Evolutionary conservation across 768 basidiomycete species (phyloP), one percentile per base, ranked within the genome.

Genomic region (Hypholoma fasciculare): DNA sequence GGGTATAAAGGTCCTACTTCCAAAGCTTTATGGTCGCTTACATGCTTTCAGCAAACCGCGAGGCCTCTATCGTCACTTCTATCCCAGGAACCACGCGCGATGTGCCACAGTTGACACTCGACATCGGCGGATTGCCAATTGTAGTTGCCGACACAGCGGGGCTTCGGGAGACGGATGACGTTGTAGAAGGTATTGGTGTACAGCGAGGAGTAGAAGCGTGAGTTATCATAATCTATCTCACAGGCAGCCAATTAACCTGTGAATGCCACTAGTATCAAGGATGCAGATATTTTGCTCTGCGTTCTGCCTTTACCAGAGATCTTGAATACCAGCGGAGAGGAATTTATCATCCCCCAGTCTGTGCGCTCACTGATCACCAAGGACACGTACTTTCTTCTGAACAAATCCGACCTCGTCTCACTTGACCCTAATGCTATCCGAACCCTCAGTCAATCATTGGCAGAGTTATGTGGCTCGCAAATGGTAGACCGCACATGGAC

Each of bases 61-160:
- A 93, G 59, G 94, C 92, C 0, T 92, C 95, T 0, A 96, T 97
- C 54, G 92, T 95, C 13, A 94, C 94, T 0, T 80, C 88, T 3
- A 78, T 93, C n/a, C 90, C 94, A 0, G 94, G 94, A 0, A 97
- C 94, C 2, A 97, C 94, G 4, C 81, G 95, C 23, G 95, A 96
- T 65, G 82, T 96, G 8, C 78, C 96, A 1, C 89, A 92, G 63
- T 76, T 95, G 16, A 88, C 92, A 0, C 80, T 97, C 1, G 92
- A 97, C 69, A 87, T 96, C 17, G 90, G 86, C 9, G 94, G 94
- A 0, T 73, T 94, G 34, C 94, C 93, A 0, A 81, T 96, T 4
- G 78, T 89, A 23, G 78, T 94, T 12, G 82, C 87, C 1, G 95
- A 97, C 68, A 96, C 95, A 0, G 95, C 94, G 2, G 95, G 94